Base-by-base conservation (phyloP, 495 filamentous ascomycete species). In the Penicillium ucsense region DNA sequence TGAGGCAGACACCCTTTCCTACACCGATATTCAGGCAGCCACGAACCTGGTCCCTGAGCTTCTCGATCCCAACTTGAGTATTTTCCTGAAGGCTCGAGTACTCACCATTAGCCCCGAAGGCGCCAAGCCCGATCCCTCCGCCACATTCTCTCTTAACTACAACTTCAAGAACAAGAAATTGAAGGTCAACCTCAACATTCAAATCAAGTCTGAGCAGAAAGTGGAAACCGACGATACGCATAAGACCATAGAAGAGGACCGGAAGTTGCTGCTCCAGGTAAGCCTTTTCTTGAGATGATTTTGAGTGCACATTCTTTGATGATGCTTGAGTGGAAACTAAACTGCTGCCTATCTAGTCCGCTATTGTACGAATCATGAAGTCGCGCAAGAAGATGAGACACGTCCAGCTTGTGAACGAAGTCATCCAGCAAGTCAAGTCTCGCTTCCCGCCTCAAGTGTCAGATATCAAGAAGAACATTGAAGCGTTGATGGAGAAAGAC, bases 401-500 rank as follows among this genome's bases (percentile, higher is more conserved):
- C 67, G 80, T 85, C 43, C 82, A 88, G 60, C 81, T 99, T 7
- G 88, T 99, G 38, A 81, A 86, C 56, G 92, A 99, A 70, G 89
- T 87, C 10, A 96, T 99, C 62, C 81, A 80, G 52, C 94, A 97
- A 67, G 94, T 99, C 69, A 85, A 84, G 60, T 79, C 77, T n/a
- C 87, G 92, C 42, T 99, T 99, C 73, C 81, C 86, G 34, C 92
- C 94, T 28, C 91, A 95, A 65, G 75, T 97, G 20, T 74, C 78
- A 4, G 92, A 99, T 54, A 97, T 99, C 78, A 99, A 99, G 73
- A 97, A 95, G 73, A 95, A 91, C 65, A 96, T 99, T 59, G 92
- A 99, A 66, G 94, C 95, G 55, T 75, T 99, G 36, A 85, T 99
- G 51, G 92, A 99, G 75, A 99, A 99, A 73, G 92, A 98, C 65